Evolutionary conservation across 192 early-diverging fungal species (phyloP), one percentile per base, ranked within the genome.

Genomic region (Coemansia sp.): DNA sequence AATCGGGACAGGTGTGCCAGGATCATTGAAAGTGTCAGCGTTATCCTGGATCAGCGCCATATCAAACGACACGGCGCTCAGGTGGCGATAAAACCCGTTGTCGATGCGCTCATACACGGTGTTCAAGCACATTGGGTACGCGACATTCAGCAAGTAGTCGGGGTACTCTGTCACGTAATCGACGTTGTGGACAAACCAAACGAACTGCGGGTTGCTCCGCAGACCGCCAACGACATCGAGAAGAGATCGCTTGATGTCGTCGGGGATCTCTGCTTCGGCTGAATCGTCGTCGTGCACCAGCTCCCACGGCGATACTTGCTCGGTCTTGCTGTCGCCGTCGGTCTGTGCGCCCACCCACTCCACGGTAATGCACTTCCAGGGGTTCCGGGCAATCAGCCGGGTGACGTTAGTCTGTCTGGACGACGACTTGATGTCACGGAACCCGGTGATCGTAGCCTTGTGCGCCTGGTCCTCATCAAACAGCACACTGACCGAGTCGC

Each of bases 51-150:
- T 86, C 61, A 88, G 67, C 48, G 74, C 76, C 12, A 93, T 76
- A 69, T 93, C 91, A 64, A 85, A 90, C n/a, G 85, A 64, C 15
- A 93, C 82, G 1, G 90, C 88, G 75, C 80, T 85, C 32, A 68
- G 19, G 13, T 84, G 81, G 37, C 91, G 77, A 68, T 93, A 93
- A 68, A 84, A 91, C 18, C 78, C 71, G 61, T 73, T 87, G 2
- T 69, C 58, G 8, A 91, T 51, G 16, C 91, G 79, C 22, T 87
- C 79, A 16, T 72, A 66, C 11, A 93, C 79, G 9, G 88, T 76
- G 40, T 88, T 82, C 40, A 93, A 61, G 41, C 89, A 91, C 45
- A 91, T 89, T 0, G 91, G 91, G 26, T 93, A 93, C 0, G 91
- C 86, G 12, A 93, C 72, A 37, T 80, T 65, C 19, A 84, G 63